Base-by-base conservation (phyloP, 2,329 filamentous ascomycete genomes). In the Plenodomus lindquistii region DNA sequence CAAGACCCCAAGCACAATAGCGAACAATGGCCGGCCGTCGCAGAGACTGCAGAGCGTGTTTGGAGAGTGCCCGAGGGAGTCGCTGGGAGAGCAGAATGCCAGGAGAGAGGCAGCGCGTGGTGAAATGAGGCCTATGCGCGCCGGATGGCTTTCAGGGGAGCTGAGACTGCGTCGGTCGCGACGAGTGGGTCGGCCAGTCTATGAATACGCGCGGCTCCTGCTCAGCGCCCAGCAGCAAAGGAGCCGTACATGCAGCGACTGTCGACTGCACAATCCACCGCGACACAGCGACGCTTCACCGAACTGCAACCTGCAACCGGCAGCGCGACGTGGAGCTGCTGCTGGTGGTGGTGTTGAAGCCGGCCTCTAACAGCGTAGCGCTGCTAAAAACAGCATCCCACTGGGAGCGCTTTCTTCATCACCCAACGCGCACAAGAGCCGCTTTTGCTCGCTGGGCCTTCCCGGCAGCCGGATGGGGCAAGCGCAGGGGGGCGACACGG, bases 131-230 rank as follows among this genome's bases (percentile, higher is more conserved):
- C 57, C 56, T 54, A 60, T 60, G 57, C 54, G 46, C 54, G 36
- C 50, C 42, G 40, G 43, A 42, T 43, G 45, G 51, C 52, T 45
- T 56, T 66, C 55, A 66, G 65, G 67, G 65, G 63, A 57, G 55
- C 58, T 20, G 61, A 65, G 63, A 67, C 62, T 54, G 54, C 45
- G 48, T 46, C 52, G 54, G 65, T 65, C 54, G 58, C 62, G 54
- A 55, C n/a, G n/a, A 31, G 61, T 54, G 49, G 50, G 60, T 55
- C 54, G 57, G 51, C 51, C 47, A 18, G n/a, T 21, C 37, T 21
- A 41, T 21, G 56, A 49, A 54, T 60, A 65, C 64, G 58, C 63
- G 55, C 55, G 49, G 54, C 53, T 40, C 47, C 40, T 42, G 45
- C 42, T 55, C 48, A 52, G 50, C 44, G 52, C 56, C 56, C 54